Base-by-base conservation (phyloP, 2,329 filamentous ascomycete genomes). In the Diaporthe caulivora region DNA sequence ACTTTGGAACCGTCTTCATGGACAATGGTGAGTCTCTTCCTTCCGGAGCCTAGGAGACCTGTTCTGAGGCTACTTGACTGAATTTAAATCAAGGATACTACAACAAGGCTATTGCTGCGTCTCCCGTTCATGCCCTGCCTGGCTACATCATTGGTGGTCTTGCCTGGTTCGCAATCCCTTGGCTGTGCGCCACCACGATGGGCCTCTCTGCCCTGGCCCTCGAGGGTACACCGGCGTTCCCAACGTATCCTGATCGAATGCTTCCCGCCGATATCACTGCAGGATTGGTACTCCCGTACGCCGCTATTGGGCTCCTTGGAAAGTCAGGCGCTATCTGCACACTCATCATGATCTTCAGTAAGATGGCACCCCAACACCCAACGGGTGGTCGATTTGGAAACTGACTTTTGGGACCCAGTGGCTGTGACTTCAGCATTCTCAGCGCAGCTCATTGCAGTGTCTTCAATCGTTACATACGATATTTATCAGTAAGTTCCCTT, bases 81-180 rank as follows among this genome's bases (percentile, higher is more conserved):
- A 57, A 31, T 10, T 2, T 24, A 6, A 34, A 37, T 15, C 54
- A 57, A 57, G 54, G 57, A 21, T 97, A 97, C 85, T 97, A 95
- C 84, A 97, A 97, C 87, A 97, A 97, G 83, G 95, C 95, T 21
- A 97, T 98, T 78, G 94, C 95, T 9, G 95, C 95, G 0, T 93
- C 91, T 29, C 95, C 95, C 0, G 93, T 96, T 0, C 92, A 96
- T 75, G 95, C 95, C 0, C 89, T 98, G 2, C 95, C 95, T 0
- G 95, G 95, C 24, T 98, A 98, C 80, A 92, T 98, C 71, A 89
- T 96, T 75, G 95, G 95, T 7, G 95, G 95, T 29, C 87, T 97
- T 1, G 92, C 90, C 65, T 98, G 95, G 95, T 98, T 98, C 78
- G 95, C 95, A 0, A 97, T 98, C 69, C 95, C 95, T 0, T 97